Base-by-base conservation (phyloP, 2,329 filamentous ascomycete species). In the Dactylonectria estremocensis region DNA sequence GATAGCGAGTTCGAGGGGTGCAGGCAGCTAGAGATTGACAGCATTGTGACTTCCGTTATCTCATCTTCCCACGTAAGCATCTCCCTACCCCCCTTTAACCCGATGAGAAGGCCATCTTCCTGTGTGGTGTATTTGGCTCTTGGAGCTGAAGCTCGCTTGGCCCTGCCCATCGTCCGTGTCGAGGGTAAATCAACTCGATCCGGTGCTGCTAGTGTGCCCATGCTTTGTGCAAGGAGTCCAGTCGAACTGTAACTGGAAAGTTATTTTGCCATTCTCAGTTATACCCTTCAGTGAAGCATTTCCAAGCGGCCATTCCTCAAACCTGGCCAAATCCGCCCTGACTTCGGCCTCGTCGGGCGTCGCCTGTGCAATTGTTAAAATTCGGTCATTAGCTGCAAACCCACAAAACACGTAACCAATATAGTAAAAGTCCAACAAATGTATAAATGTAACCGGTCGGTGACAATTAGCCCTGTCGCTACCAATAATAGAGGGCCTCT, bases 161-260 rank as follows among this genome's bases (percentile, higher is more conserved):
- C 22, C 49, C 16, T 52, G 14, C 22, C 14, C 24, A 3, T 52
- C 14, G 6, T 52, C 49, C 14, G 22, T 52, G 22, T 52, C 14
- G 22, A 57, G 54, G 37, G 40, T 57, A 14, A 56, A 56, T 43
- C 16, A 56, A 43, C 53, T 13, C n/a, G 14, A 43, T 43, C 13
- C 13, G 13, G 33, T 24, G 35, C 53, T 56, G 18, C 53, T 43
- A 16, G 53, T 33, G 24, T 43, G 53, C 18, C 53, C 16, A 55
- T 37, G 52, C 52, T 55, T 56, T 43, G 20, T 43, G 43, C n/a
- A 40, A 56, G 18, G 53, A 56, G 53, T 56, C 35, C 53, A 56
- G 18, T 56, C 35, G n/a, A 56, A 56, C 18, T 56, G 53, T 24
- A 56, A 43, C 33, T 56, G 35, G 20, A 56, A 56, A 22, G 53